Evolutionary conservation across 1,284 basidiomycete species (phyloP).

Genomic region (Boletellus deceptivus): DNA sequence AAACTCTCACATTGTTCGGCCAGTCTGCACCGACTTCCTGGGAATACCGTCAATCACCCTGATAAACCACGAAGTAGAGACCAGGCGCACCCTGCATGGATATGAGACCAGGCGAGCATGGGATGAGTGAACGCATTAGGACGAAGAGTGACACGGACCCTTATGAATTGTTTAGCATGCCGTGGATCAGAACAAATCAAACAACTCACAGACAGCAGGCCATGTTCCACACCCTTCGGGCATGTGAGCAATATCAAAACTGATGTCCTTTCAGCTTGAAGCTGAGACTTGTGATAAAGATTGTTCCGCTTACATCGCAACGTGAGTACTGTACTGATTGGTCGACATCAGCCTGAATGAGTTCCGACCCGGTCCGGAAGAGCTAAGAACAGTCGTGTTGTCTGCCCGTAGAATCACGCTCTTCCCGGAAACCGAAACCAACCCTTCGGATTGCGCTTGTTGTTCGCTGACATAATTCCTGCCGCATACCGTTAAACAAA

Average conservation of each 20-base stretch:
- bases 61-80: neutral
- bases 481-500: neutral
- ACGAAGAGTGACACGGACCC: constrained; percentile 15
- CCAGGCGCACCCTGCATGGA: neutral
- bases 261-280: constrained; percentile 1
- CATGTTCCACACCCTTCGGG: constrained; percentile 40
- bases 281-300: no score
- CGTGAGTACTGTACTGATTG: constrained; percentile 32
- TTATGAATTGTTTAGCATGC: constrained; percentile 4
- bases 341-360: constrained; percentile 37
- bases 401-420: constrained; percentile 44
- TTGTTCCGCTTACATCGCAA: constrained; percentile 32
- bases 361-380: constrained; percentile 36
- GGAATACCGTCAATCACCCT: neutral
- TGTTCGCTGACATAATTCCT: constrained; percentile 51
- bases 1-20: constrained; percentile 13
- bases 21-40: constrained; percentile 21
- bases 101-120: neutral
- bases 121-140: constrained; percentile 1
- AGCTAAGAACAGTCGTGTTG: constrained; percentile 27
- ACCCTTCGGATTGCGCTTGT: constrained; percentile 42
- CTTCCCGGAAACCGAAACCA: constrained; percentile 46
- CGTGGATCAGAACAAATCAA: neutral
- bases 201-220: constrained; percentile 35
- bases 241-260: constrained; percentile 39